Base-by-base conservation (phyloP, 2,329 filamentous ascomycete species). In the Colletotrichum plurivorum region DNA sequence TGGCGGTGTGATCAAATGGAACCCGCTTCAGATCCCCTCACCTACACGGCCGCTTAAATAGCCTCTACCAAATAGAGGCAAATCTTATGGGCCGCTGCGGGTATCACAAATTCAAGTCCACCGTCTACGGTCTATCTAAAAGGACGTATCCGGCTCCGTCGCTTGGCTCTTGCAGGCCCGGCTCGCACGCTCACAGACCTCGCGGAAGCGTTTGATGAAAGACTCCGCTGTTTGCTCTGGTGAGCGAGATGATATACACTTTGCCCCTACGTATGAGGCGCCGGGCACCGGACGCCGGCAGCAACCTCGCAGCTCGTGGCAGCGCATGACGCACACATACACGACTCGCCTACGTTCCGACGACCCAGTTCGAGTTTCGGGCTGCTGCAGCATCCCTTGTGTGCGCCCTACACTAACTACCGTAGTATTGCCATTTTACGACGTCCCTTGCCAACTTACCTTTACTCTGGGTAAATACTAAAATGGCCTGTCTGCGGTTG, bases 101-200 rank as follows among this genome's bases (percentile, higher is more conserved):
- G 49, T 66, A 66, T 54, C 48, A 36, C 9, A 57, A 63, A 63
- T 52, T 52, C 53, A 58, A 52, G 56, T 39, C 45, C 31, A 36
- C 48, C 43, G 45, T 46, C n/a, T n/a, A 25, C 16, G 20, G 39
- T 65, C 49, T 27, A 49, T 36, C 56, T 20, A 25, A 25, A 25
- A 25, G 22, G 22, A 25, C 22, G 22, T 51, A 9, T 36, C 31
- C 27, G 27, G n/a, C 48, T 53, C 31, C 52, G 31, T 25, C 49
- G 22, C 15, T 48, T 18, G n/a, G 9, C 78, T 82, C 65, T 71
- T 75, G 65, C 72, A 67, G 41, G 41, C 31, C 10, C 31, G 31
- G 31, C 31, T 25, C 48, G 62, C 52, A 22, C 43, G 53, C 68
- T 59, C 55, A 53, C 54, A 61, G 46, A 58, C 45, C 52, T 56